These are phyloP conservation scores for Fusarium begoniae DNA, from an alignment of 2,329 filamentous ascomycete genomes.

Conservation along the genomic window DNA sequence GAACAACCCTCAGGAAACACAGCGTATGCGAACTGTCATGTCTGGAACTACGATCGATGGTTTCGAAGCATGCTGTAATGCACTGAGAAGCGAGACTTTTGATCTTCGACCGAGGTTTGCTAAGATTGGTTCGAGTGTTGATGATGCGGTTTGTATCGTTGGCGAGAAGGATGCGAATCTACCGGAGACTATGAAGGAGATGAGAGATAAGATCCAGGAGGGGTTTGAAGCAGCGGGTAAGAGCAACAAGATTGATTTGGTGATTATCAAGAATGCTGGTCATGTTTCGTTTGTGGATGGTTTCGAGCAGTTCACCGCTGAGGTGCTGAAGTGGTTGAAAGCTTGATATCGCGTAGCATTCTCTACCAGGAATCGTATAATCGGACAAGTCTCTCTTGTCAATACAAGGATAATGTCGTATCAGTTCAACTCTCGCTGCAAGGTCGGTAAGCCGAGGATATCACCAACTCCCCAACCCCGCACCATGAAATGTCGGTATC, in stretches of 20 bases:
- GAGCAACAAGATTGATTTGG: conserved; percentile 43
- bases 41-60: conserved; percentile 50
- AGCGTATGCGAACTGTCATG: conserved; percentile 50
- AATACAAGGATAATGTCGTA: not conserved
- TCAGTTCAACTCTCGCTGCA: not conserved
- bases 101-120: conserved; percentile 50
- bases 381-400: too few species aligned
- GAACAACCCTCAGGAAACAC: conserved; percentile 47
- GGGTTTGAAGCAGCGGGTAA: conserved; percentile 43
- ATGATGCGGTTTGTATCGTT: conserved; percentile 50
- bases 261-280: conserved; percentile 49
- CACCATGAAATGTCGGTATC: not conserved
- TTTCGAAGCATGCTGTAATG: conserved; percentile 53
- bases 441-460: not conserved
- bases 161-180: conserved; percentile 55
- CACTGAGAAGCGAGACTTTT: conserved; percentile 49
- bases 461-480: not conserved
- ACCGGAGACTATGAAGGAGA: conserved; percentile 50
- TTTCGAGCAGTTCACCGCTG: conserved; percentile 43
- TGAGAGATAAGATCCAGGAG: conserved; percentile 48
- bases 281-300: conserved; percentile 53
- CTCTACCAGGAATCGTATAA: too few species aligned
- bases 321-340: conserved; percentile 18
- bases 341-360: not conserved
- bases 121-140: conserved; percentile 46